phyloP scores from a whole-genome alignment of 1,284 basidiomycete genomes.

The Leccinum laetum region DNA sequence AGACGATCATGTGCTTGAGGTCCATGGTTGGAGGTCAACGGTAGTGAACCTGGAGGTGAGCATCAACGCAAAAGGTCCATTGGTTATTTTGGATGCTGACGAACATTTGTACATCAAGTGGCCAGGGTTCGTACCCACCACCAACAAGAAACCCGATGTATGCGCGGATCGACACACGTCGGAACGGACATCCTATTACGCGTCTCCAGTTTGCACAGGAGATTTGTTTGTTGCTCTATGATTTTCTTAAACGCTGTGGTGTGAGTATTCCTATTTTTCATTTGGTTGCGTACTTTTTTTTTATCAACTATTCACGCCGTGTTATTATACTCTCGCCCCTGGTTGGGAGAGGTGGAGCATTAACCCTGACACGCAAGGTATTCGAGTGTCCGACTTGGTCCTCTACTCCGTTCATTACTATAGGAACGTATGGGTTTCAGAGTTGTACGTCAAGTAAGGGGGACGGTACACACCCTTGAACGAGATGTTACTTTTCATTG shows the following conservation, averaged over 20 bases:
- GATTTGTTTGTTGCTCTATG: constrained; percentile 5
- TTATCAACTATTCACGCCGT: neutral
- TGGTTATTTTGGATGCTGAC: neutral
- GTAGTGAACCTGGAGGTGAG: constrained; percentile 14
- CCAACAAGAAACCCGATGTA: constrained; percentile 5
- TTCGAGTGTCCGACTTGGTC: constrained; percentile 10
- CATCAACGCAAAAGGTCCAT: neutral
- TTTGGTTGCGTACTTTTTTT: neutral
- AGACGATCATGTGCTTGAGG: constrained; percentile 10
- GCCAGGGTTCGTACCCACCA: constrained; percentile 14
- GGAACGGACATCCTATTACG: constrained; percentile 1
- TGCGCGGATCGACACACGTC: constrained; percentile 4
- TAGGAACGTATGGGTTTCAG: constrained; percentile 18
- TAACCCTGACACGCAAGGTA: constrained; percentile 1
- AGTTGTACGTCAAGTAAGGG: constrained; percentile 15
- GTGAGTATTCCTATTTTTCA: constrained; percentile 5
- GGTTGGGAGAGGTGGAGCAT: constrained; percentile 18
- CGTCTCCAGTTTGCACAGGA: constrained; percentile 15
- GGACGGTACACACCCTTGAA: neutral
- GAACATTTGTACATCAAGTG: constrained; percentile 7
- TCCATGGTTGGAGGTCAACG: constrained; percentile 13
- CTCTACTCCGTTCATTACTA: constrained; percentile 23
- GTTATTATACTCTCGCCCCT: neutral
- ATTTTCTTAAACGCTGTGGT: constrained; percentile 2
- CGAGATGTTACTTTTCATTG: neutral